A percentile compares a stretch with the other conserved stretches of the same genome.
Evolutionary conservation across 192 early-diverging fungal species (phyloP).

Genomic region (Physocladia obscura): DNA sequence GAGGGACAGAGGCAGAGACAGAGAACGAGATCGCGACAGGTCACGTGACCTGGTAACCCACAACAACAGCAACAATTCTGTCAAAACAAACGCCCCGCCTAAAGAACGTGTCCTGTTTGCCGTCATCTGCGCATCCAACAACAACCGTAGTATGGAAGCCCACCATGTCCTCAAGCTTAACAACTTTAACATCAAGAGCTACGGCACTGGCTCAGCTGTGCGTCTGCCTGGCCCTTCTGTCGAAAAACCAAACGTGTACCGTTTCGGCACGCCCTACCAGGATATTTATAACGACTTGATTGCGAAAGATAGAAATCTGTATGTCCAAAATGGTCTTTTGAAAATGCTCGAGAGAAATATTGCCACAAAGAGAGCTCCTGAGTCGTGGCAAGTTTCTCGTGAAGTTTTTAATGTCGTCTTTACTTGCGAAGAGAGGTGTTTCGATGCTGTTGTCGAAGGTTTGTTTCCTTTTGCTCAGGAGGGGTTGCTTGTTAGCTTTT

Average conservation of each 20-base stretch:
- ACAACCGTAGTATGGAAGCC: constrained; percentile 97
- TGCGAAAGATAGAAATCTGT: constrained; percentile 66
- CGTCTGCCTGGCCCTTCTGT: constrained; percentile 84
- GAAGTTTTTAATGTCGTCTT: constrained; percentile 87
- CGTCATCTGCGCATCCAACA: constrained; percentile 95
- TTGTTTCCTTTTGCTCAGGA: not conserved
- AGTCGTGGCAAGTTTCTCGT: constrained; percentile 77
- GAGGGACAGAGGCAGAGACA: constrained; percentile 5
- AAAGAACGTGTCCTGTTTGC: constrained; percentile 56
- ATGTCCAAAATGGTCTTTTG: constrained; percentile 84
- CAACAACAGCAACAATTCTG: not conserved
- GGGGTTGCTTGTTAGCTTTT: not conserved
- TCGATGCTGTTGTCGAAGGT: constrained; percentile 92
- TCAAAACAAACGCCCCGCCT: not conserved
- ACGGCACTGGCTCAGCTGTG: constrained; percentile 87
- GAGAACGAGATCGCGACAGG: not conserved
- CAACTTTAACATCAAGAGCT: constrained; percentile 83
- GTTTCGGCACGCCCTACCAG: constrained; percentile 90
- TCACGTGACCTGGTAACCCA: not conserved
- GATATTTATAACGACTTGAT: constrained; percentile 82
- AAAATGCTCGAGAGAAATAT: constrained; percentile 92
- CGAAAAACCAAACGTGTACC: constrained; percentile 86
- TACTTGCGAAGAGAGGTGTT: constrained; percentile 94
- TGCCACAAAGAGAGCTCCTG: constrained; percentile 86
- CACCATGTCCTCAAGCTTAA: constrained; percentile 42